Evolutionary conservation across 106 monocot species (phyloP).

Genomic region (Posidonia australis): DNA sequence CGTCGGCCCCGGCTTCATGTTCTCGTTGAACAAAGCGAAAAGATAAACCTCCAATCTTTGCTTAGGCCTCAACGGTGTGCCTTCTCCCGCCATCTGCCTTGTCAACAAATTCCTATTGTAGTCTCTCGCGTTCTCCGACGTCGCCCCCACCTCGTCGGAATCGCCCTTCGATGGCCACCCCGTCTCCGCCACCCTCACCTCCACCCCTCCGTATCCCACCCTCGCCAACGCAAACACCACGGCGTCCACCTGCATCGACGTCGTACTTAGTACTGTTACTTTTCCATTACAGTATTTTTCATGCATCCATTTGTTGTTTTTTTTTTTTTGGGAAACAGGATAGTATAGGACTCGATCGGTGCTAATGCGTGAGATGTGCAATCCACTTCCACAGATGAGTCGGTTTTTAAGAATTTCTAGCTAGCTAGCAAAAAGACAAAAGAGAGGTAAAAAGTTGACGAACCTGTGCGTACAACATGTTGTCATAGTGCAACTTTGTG

Average conservation of each 20-base stretch:
- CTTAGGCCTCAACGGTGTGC: conserved; percentile 67
- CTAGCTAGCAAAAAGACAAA: too few species aligned
- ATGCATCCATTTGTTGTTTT: too few species aligned
- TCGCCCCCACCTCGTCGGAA: conserved; percentile 62
- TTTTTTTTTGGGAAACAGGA: too few species aligned
- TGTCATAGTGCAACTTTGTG: conserved; percentile 70
- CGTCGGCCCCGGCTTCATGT: conserved; percentile 90
- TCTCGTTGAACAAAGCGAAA: conserved; percentile 87
- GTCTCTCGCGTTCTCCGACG: conserved; percentile 52
- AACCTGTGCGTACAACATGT: conserved; percentile 86
- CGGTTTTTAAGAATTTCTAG: too few species aligned
- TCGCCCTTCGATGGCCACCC: conserved; percentile 98
- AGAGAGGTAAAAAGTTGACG: not conserved
- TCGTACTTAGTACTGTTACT: too few species aligned
- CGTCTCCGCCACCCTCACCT: conserved; percentile 87
- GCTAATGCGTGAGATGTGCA: too few species aligned
- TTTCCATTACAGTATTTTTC: too few species aligned
- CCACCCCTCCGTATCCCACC: conserved; percentile 43
- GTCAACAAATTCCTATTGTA: conserved; percentile 70
- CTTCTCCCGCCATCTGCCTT: conserved; percentile 60
- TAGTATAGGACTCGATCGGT: too few species aligned
- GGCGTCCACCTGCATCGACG: conserved; percentile 46
- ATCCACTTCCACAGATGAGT: too few species aligned
- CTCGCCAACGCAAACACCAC: conserved; percentile 52
- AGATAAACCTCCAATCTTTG: conserved; percentile 74